phyloP scores from a whole-genome alignment of 139 green algal species.

The Nannochloris sp. region DNA sequence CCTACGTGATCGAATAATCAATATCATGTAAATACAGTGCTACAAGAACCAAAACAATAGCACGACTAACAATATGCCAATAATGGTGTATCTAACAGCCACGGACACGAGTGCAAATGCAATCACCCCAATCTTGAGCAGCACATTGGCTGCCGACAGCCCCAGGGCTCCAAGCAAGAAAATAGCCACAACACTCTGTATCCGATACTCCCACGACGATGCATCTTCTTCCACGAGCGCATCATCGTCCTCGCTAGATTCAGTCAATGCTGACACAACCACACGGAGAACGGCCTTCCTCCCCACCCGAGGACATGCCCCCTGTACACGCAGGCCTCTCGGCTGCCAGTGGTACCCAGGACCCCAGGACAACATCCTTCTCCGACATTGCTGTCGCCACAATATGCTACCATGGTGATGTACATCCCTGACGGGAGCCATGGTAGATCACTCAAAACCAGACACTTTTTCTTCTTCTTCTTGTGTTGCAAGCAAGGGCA shows the following conservation, averaged over 20 bases:
- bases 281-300: no score
- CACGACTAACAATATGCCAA: conserved; percentile 6
- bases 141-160: background rate
- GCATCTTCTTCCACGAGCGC: background rate
- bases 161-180: conserved; percentile 5
- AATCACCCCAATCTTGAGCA: conserved; percentile 8
- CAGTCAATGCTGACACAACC: no score
- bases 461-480: no score
- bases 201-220: background rate
- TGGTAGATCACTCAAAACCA: no score
- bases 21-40: background rate
- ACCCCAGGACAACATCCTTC: no score
- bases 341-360: no score
- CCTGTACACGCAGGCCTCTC: no score
- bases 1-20: conserved; percentile 48
- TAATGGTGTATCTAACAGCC: conserved; percentile 9
- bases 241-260: background rate
- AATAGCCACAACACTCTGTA: conserved; percentile 9
- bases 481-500: no score
- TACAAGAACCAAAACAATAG: background rate
- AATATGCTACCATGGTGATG: no score
- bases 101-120: background rate
- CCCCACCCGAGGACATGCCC: no score
- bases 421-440: no score
- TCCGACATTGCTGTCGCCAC: no score